Evolutionary conservation across 2,329 filamentous ascomycete species (phyloP), one percentile per base, ranked within the genome.

Genomic region (Cladorrhinum sp.): DNA sequence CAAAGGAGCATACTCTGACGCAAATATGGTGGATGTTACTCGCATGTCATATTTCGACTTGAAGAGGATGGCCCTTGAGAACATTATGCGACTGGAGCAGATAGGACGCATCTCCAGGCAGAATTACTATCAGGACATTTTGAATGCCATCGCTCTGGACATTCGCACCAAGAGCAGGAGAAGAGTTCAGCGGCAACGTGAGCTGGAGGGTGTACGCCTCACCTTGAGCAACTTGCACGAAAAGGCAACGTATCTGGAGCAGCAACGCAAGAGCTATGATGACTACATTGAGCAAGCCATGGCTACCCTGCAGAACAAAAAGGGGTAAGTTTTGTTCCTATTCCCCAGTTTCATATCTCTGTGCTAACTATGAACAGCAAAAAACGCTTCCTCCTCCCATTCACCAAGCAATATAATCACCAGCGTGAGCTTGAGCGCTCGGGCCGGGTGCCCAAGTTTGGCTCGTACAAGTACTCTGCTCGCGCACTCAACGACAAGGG

Each of bases 241-340:
- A 68, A 95, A 99, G 78, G 93, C 93, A 38, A 85, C 87, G 66
- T 99, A 96, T 76, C 84, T 99, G 9, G 95, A 99, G 72, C 90
- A 92, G 68, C 95, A 99, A 77, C 85, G 96, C 62, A 96, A 96
- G 81, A 95, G 89, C 66, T 99, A 99, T 78, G 96, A 99, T 73
- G 92, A 99, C 77, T 99, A 99, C 76, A 96, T 99, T 71, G 96
- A 99, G 78, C 93, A 96, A 75, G 93, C 95, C 53, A 97, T 99
- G 91, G 84, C 93, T 62, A 99, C 96, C 3, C 81, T 99, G 61
- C 95, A 98, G 75, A 96, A 91, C 77, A 96, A 97, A 76, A 97
- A 97, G 77, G 93, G 89, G 85, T 88, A 81, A 73, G 83, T 75
- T 52, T 55, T 57, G 9, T 54, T 7, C 27, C 13, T 25, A 22